A percentile compares a stretch with the other conserved stretches of the same genome.
phyloP scores from a whole-genome alignment of 306 rosid species.

The Rubus idaeus region DNA sequence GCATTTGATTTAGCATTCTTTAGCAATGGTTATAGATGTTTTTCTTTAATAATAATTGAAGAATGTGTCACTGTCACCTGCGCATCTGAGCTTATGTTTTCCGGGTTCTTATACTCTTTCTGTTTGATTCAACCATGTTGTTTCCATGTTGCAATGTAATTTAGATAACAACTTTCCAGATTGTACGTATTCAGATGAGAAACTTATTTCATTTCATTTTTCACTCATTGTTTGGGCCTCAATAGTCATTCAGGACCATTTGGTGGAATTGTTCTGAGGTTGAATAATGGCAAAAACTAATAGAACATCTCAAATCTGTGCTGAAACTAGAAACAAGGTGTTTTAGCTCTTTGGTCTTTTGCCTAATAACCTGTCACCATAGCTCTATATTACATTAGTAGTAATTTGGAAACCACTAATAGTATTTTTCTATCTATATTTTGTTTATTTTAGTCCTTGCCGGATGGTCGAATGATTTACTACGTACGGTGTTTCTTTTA shows the following conservation, averaged over 20 bases:
- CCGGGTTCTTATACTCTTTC: neutral
- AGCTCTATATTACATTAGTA: no score
- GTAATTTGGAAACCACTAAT: neutral
- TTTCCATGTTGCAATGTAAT: neutral
- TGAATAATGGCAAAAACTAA: no score
- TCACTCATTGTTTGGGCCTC: neutral
- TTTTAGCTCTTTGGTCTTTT: no score
- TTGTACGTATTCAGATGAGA: no score
- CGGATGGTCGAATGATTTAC: no score
- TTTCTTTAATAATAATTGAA: neutral
- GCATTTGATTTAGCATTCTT: neutral
- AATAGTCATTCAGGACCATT: neutral
- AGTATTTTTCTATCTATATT: neutral
- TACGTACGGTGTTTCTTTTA: neutral
- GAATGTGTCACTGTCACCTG: neutral
- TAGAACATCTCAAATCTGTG: neutral
- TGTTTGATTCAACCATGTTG: neutral
- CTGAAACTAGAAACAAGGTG: neutral
- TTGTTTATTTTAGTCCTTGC: neutral
- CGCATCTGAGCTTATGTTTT: neutral
- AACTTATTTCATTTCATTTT: no score
- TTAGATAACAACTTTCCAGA: no score
- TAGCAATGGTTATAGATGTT: neutral
- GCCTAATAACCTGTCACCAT: no score
- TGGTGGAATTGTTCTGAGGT: neutral